Evolutionary conservation across 2,329 filamentous ascomycete genomes (phyloP), one percentile per base, ranked within the genome.

Genomic region (Emericellopsis atlantica): DNA sequence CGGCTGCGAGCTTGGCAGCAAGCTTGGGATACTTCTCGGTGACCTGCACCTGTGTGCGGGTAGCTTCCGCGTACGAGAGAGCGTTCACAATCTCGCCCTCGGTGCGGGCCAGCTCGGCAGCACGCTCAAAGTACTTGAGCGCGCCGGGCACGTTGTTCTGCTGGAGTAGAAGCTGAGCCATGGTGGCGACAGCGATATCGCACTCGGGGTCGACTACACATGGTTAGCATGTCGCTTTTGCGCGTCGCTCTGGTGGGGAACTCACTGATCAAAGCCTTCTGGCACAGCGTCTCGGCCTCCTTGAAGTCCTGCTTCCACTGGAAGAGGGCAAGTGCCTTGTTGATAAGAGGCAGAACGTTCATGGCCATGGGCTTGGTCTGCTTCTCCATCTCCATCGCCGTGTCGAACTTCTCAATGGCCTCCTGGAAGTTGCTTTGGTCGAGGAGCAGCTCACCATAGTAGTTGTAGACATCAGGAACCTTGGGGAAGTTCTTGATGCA

Each of bases 401-500:
- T 92, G 61, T 98, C 92, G 55, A 98, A 98, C 67, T 95, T 95
- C 67, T 95, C 85, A 48, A 98, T 88, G 22, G 92, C 92, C 60
- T 98, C 90, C 44, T 85, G 72, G 65, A 82, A 96, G 64, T 95
- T 95, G 64, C 87, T 82, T 70, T 96, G 92, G 69, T 98, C 92
- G 41, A 98, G 79, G 43, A 98, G 74, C 43, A 98, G 75, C 69
- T 98, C 92, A 54, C 92, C 92, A 56, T 95, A 96, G 76, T 98
- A 98, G 74, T 98, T 98, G 74, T 96, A 98, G 33, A 96, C 92
- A 57, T 98, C 92, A 6, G 90, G 89, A 10, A 94, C 86, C 58
- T 90, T 85, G 56, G 88, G 84, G 58, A 98, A 98, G 67, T 95
- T 95, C 81, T 96, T 98, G 62, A 95, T 89, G 64, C 88, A 95